A percentile compares a stretch with the other conserved stretches of the same genome.
phyloP scores from a whole-genome alignment of 2,329 filamentous ascomycete genomes.

The Cercospora sp. region DNA sequence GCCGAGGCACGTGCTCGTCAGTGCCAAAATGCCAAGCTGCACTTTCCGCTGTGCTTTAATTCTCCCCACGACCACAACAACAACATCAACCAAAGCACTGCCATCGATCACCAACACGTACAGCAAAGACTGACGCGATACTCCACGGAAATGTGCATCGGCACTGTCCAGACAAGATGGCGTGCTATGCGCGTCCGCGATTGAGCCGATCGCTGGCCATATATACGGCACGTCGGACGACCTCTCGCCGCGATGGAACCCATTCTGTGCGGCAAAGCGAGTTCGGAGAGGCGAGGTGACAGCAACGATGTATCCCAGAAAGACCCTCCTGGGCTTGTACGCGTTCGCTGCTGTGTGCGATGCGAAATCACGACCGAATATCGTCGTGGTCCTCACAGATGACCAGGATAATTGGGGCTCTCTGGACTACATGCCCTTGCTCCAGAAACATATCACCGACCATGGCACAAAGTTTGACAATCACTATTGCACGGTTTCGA shows the following conservation, averaged over 20 bases:
- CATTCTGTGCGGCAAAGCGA: background rate
- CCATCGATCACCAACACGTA: background rate
- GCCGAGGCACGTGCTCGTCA: background rate
- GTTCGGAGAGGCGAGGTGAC: background rate
- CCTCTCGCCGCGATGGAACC: background rate
- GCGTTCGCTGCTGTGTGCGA: background rate
- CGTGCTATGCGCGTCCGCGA: background rate
- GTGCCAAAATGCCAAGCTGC: background rate
- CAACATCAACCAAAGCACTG: background rate
- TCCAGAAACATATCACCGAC: conserved; percentile 49
- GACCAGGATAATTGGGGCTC: conserved; percentile 64
- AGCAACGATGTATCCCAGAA: background rate
- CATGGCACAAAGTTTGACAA: conserved; percentile 54
- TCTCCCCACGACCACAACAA: background rate
- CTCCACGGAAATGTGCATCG: background rate
- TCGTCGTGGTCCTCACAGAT: conserved; percentile 67
- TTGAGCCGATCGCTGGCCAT: background rate
- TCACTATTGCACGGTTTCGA: conserved; percentile 65
- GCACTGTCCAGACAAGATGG: background rate
- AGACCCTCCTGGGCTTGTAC: background rate
- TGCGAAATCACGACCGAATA: conserved; percentile 47
- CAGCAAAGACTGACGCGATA: background rate
- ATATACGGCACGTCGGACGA: conserved; percentile 1
- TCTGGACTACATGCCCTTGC: conserved; percentile 62
- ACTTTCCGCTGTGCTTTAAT: background rate